Base-by-base conservation (phyloP, 495 filamentous ascomycete genomes). In the Xylaria telfairii region DNA sequence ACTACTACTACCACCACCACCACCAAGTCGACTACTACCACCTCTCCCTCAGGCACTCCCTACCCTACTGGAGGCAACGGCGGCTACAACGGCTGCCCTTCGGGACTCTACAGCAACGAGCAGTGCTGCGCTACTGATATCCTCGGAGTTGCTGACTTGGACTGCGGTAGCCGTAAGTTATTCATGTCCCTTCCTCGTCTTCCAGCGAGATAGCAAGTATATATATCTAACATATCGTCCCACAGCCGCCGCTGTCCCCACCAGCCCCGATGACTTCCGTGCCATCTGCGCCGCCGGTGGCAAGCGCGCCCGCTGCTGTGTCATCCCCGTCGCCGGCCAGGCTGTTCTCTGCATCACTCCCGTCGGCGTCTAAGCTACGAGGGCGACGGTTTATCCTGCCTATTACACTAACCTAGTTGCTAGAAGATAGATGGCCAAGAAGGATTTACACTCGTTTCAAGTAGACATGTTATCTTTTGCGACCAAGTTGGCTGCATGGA, bases 101-200 rank as follows among this genome's bases (percentile, higher is more conserved):
- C 7, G 6, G 71, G 71, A 39, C 61, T 73, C 24, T 73, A 71
- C 68, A 74, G 74, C 56, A 76, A 42, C 61, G 71, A 76, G 10
- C 75, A 74, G 13, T 84, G 82, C 75, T 84, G 82, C 71, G 78
- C 80, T 12, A 77, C 81, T 41, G 76, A 84, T 60, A 76, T 84
- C 41, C 80, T 84, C 41, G 78, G 79, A 69, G 56, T 84, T 62
- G 81, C 81, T 12, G 81, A 83, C 68, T 70, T 84, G 30, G 77
- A 84, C 71, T 84, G 82, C 73, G 51, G 60, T 13, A 53, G 59
- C 70, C 81, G 82, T 84, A 79, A 72, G 81, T 76, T 21, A 28
- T 21, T 41, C 15, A 26, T 34, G n/a, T 24, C 4, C 2, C 2
- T 21, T 10, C 15, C 26, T 47, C 26, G 1, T 54, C 0, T 2